These are phyloP conservation scores for Geotrichum cucujoidarum DNA, from an alignment of 1,139 yeast genomes.

Conservation along the genomic window DNA sequence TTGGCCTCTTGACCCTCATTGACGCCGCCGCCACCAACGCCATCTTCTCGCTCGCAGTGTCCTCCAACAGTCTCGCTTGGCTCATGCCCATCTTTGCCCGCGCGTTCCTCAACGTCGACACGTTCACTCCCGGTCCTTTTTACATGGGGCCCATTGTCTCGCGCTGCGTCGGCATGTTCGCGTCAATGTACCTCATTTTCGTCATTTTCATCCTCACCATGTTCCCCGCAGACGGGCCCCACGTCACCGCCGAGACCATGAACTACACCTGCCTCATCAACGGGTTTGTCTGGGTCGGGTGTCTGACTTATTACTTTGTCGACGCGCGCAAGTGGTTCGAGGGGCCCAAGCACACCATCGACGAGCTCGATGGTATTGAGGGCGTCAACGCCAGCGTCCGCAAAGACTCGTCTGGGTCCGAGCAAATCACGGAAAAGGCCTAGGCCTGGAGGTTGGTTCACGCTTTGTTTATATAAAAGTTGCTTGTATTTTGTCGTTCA, in stretches of 20 bases:
- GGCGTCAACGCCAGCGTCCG: background rate
- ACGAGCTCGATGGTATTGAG: conserved; percentile 23
- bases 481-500: background rate
- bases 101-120: conserved; percentile 39
- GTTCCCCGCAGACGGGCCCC: conserved; percentile 53
- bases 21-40: conserved; percentile 58
- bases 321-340: conserved; percentile 57
- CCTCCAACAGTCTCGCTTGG: conserved; percentile 62
- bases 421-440: background rate
- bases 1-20: conserved; percentile 56
- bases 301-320: conserved; percentile 47
- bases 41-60: conserved; percentile 52
- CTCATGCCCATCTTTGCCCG: conserved; percentile 52
- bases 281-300: conserved; percentile 54
- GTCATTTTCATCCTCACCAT: conserved; percentile 61
- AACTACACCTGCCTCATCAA: conserved; percentile 62
- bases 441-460: too few relatives aligned
- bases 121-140: conserved; percentile 61
- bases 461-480: too few relatives aligned
- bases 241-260: conserved; percentile 47
- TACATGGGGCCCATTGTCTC: conserved; percentile 51
- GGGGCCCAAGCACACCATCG: conserved; percentile 59
- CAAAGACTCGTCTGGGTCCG: background rate
- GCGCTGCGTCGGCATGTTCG: conserved; percentile 30
- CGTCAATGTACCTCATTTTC: conserved; percentile 40